Evolutionary conservation across 805 yeast genomes (phyloP).

Genomic region (Debaryomyces prosopidis): DNA sequence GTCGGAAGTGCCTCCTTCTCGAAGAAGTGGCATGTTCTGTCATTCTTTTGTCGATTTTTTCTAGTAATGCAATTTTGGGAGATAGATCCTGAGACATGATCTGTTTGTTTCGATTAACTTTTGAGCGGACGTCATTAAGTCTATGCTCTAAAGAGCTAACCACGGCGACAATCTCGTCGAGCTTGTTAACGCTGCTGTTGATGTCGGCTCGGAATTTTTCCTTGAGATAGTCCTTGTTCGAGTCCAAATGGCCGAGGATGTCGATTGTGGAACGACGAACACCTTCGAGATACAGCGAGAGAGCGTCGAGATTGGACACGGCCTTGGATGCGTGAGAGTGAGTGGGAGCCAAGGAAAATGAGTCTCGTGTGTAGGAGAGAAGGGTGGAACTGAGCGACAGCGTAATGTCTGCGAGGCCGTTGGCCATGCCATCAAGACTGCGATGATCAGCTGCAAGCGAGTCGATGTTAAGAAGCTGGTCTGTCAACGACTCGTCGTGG

Average conservation of each 20-base stretch:
- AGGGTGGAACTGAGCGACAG: background rate
- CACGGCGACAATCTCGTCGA: constrained; percentile 26
- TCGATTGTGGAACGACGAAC: constrained; percentile 18
- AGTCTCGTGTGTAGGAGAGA: background rate
- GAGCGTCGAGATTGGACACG: background rate
- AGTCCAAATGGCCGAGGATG: constrained; percentile 18
- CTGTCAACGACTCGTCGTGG: constrained; percentile 27
- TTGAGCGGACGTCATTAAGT: constrained; percentile 21
- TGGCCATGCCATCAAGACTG: background rate
- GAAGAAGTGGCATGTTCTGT: constrained; percentile 23
- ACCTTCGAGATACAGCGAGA: constrained; percentile 9
- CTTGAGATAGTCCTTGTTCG: constrained; percentile 16
- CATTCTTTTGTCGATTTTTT: constrained; percentile 28
- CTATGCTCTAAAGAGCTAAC: constrained; percentile 26
- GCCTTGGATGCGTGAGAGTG: background rate
- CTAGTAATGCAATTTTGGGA: constrained; percentile 31
- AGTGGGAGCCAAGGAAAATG: background rate
- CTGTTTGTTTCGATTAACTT: constrained; percentile 25
- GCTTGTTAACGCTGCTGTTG: constrained; percentile 24
- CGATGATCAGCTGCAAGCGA: constrained; percentile 7
- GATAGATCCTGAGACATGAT: constrained; percentile 25
- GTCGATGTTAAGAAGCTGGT: constrained; percentile 30
- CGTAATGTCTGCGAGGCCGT: background rate
- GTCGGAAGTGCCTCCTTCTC: constrained; percentile 29
- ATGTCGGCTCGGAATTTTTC: constrained; percentile 25